These are phyloP conservation scores for Nepenthes alata DNA, from an alignment of 179 eudicot species.

Conservation along the genomic window DNA sequence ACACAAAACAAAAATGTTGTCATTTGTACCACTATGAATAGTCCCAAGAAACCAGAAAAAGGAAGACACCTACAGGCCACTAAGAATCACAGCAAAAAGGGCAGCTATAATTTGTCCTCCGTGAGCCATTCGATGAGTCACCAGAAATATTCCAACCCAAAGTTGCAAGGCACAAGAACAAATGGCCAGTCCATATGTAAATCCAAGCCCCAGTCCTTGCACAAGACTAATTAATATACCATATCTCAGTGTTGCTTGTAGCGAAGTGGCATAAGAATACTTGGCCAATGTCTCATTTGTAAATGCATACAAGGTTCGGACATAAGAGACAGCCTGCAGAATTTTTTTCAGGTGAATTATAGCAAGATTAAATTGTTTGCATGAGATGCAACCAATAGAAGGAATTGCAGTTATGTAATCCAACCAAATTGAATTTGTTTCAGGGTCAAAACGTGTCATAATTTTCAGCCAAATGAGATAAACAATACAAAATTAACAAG, in stretches of 20 bases:
- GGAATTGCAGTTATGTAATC: too few species aligned
- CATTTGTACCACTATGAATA: constrained; percentile 4
- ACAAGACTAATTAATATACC: constrained; percentile 98
- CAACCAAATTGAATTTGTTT: too few species aligned
- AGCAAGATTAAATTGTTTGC: not conserved
- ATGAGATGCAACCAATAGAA: constrained; percentile 4
- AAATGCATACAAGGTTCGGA: constrained; percentile 76
- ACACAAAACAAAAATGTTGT: constrained; percentile 6
- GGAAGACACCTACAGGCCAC: constrained; percentile 84
- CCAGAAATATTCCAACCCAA: constrained; percentile 90
- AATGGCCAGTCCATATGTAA: constrained; percentile 96
- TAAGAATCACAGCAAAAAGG: constrained; percentile 82
- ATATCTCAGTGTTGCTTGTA: constrained; percentile 93
- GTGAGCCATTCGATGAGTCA: constrained; percentile 61
- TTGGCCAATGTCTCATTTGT: constrained; percentile 97
- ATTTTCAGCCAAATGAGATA: too few species aligned
- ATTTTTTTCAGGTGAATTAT: not conserved
- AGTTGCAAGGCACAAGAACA: constrained; percentile 99
- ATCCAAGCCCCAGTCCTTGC: constrained; percentile 98
- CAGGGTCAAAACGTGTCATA: too few species aligned
- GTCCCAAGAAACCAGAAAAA: constrained; percentile 5
- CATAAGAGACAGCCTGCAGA: constrained; percentile 85
- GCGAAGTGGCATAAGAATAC: constrained; percentile 94
- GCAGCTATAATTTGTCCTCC: constrained; percentile 93
- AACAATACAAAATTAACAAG: too few species aligned